phyloP scores from a whole-genome alignment of 768 basidiomycete species.

The Trametes gibbosa region DNA sequence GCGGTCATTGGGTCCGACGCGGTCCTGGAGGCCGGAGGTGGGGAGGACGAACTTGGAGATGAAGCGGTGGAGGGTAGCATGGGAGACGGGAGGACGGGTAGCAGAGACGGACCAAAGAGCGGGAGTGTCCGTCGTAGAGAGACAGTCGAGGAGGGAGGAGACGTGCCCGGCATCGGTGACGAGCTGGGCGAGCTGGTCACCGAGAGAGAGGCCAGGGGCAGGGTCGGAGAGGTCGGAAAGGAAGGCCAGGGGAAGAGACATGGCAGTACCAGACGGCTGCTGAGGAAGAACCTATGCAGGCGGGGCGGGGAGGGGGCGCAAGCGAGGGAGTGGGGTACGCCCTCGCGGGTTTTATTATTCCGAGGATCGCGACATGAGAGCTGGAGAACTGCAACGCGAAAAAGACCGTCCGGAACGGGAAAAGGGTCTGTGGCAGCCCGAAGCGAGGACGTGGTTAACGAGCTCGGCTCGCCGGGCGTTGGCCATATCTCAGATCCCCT shows the following conservation, averaged over 20 bases:
- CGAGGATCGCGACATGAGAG: too few relatives aligned
- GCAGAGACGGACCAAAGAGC: constrained; percentile 41
- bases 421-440: too few relatives aligned
- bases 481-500: not conserved
- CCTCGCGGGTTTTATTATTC: too few relatives aligned
- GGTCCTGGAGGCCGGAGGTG: constrained; percentile 27
- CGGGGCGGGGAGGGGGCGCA: not conserved
- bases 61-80: constrained; percentile 37
- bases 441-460: too few relatives aligned
- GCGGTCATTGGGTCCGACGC: constrained; percentile 42
- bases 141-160: constrained; percentile 40
- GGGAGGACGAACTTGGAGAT: constrained; percentile 41
- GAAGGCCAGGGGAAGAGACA: constrained; percentile 26
- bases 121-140: constrained; percentile 33
- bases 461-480: not conserved
- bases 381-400: too few relatives aligned
- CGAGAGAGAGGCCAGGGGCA: constrained; percentile 33
- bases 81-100: constrained; percentile 35
- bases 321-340: not conserved
- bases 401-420: too few relatives aligned
- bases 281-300: not conserved
- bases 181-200: constrained; percentile 35
- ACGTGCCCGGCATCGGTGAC: constrained; percentile 33
- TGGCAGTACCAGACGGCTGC: constrained; percentile 5
- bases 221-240: constrained; percentile 28